Percentiles rank a stretch among this genome's conserved stretches.
phyloP scores from a whole-genome alignment of 306 rosid genomes.

The Macrotyloma uniflorum region DNA sequence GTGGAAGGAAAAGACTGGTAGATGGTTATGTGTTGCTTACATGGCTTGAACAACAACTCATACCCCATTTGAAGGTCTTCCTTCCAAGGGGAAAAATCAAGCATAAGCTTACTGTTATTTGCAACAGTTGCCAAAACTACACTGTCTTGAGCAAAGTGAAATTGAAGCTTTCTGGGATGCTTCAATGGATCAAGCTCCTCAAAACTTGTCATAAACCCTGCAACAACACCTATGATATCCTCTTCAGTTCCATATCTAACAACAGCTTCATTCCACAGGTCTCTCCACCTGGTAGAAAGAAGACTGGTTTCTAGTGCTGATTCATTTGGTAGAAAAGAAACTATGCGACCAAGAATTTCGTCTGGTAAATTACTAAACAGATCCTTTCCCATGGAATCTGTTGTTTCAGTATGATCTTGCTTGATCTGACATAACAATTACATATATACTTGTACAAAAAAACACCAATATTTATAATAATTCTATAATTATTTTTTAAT shows the following conservation, averaged over 20 bases:
- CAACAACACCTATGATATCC: slow-evolving; percentile 41
- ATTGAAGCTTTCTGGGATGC: slow-evolving; percentile 61
- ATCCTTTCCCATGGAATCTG: slow-evolving; percentile 43
- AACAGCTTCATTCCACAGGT: slow-evolving; percentile 58
- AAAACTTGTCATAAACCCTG: slow-evolving; percentile 44
- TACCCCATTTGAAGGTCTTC: slow-evolving; percentile 43
- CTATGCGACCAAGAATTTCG: slow-evolving; percentile 55
- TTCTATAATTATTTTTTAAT: too few species aligned
- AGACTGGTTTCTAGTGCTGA: slow-evolving; percentile 64
- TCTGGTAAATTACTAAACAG: slow-evolving; percentile 39
- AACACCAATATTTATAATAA: too few species aligned
- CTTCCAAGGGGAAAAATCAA: slow-evolving; percentile 57
- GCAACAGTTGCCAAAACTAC: slow-evolving; percentile 55
- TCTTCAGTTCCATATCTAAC: slow-evolving; percentile 46
- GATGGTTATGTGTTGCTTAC: slow-evolving; percentile 21
- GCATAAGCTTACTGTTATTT: slow-evolving; percentile 55
- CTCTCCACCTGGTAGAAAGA: slow-evolving; percentile 70
- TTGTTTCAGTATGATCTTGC: background rate
- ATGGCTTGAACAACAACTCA: slow-evolving; percentile 47
- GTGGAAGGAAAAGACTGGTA: slow-evolving; percentile 38
- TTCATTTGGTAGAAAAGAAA: slow-evolving; percentile 72
- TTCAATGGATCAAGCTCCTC: slow-evolving; percentile 57
- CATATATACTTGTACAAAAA: background rate
- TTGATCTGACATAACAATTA: background rate
- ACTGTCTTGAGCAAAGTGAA: slow-evolving; percentile 47